Evolutionary conservation across 768 basidiomycete species (phyloP).

Genomic region (Lactarius deliciosus): DNA sequence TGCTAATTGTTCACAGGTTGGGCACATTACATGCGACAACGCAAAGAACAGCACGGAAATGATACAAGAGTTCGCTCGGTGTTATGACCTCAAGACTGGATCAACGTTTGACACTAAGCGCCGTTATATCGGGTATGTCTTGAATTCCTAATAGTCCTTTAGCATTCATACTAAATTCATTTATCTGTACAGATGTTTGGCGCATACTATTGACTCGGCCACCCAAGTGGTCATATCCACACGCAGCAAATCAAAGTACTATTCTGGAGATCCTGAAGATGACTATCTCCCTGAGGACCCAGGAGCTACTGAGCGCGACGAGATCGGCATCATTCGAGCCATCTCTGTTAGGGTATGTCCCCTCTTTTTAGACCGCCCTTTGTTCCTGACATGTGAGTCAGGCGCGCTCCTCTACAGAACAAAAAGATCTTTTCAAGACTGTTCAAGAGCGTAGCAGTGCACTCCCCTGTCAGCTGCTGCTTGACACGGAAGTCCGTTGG

Average conservation of each 20-base stretch:
- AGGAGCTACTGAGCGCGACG: not conserved
- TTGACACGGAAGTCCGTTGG: not conserved
- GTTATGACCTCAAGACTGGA: not conserved
- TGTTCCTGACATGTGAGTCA: not conserved
- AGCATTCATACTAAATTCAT: not conserved
- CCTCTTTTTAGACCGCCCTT: not conserved
- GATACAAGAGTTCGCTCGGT: not conserved
- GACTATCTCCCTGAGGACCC: not conserved
- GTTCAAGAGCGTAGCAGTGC: not conserved
- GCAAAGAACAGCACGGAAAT: not conserved
- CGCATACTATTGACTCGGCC: slow-evolving; percentile 5
- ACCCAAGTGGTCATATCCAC: not conserved
- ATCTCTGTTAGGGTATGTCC: not conserved
- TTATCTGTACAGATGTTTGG: slow-evolving; percentile 7
- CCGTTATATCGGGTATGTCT: not conserved
- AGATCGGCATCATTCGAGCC: not conserved
- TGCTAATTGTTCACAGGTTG: not conserved
- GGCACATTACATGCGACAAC: not conserved
- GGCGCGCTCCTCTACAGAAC: not conserved
- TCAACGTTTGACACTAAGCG: not conserved
- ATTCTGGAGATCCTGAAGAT: not conserved
- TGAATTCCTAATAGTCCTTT: not conserved
- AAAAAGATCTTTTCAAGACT: not conserved
- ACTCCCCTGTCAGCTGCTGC: not conserved
- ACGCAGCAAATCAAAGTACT: not conserved